Conservation (phyloP, 2,329 filamentous ascomycete species). For the Colletotrichum sp. region DNA sequence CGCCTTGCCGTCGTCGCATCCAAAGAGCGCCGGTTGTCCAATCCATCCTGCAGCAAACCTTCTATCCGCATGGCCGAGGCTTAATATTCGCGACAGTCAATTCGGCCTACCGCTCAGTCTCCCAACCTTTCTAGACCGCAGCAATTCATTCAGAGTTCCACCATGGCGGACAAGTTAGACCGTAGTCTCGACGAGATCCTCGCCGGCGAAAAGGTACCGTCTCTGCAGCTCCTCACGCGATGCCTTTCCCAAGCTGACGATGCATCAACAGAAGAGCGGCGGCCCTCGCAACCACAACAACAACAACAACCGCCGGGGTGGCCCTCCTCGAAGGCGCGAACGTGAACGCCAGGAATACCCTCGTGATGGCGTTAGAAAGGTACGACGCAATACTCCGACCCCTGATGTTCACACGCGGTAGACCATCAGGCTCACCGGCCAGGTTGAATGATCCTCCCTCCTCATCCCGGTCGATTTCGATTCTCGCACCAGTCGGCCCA, state of each 20-base stretch:
- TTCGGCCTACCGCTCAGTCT: background rate
- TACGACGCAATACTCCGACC: constrained; percentile 39
- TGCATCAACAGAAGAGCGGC: constrained; percentile 27
- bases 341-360: constrained; percentile 57
- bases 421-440: constrained; percentile 6
- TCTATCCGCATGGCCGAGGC: background rate
- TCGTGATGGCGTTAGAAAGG: constrained; percentile 92
- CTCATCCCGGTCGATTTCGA: constrained; percentile 23
- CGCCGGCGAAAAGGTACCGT: constrained; percentile 47
- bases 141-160: background rate
- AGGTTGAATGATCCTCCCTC: constrained; percentile 19
- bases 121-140: background rate
- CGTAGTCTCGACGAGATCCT: constrained; percentile 64
- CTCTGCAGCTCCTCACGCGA: constrained; percentile 28
- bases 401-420: background rate
- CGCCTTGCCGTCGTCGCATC: background rate
- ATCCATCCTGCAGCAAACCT: constrained; percentile 4
- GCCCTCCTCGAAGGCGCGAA: constrained; percentile 28
- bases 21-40: background rate
- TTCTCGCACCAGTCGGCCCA: background rate
- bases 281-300: constrained; percentile 36
- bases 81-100: background rate
- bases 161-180: constrained; percentile 51
- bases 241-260: background rate
- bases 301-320: constrained; percentile 20